phyloP scores from a whole-genome alignment of 305 asterid species.

The Solanum hybrid region DNA sequence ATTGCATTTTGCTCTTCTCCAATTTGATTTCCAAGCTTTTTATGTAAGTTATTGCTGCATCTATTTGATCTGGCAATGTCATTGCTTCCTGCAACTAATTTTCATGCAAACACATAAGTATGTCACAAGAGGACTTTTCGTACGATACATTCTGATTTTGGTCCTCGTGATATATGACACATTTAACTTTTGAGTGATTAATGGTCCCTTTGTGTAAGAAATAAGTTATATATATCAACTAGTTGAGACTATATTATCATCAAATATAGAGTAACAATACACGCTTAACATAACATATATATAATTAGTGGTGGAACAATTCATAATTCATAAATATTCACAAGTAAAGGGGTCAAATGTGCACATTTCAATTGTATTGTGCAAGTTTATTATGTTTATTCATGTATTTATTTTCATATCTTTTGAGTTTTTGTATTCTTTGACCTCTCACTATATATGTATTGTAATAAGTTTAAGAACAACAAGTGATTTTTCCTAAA shows the following conservation, averaged over 20 bases:
- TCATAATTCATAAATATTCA: background rate
- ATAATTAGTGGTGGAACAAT: background rate
- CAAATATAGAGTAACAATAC: background rate
- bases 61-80: constrained; percentile 40
- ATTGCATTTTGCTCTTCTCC: constrained; percentile 25
- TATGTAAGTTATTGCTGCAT: constrained; percentile 31
- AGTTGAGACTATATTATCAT: background rate
- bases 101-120: background rate
- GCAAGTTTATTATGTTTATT: background rate
- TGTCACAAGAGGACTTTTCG: background rate
- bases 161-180: background rate
- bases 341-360: background rate
- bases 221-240: background rate
- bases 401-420: background rate
- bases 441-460: background rate
- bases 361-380: background rate
- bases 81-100: constrained; percentile 23
- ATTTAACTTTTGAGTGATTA: background rate
- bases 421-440: background rate
- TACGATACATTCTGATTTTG: background rate
- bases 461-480: background rate
- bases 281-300: background rate
- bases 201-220: background rate
- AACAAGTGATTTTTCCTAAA: background rate
- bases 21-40: constrained; percentile 23